These are phyloP conservation scores for Fusarium praegraminearum DNA, from an alignment of 2,329 filamentous ascomycete species.

Conservation along the genomic window DNA sequence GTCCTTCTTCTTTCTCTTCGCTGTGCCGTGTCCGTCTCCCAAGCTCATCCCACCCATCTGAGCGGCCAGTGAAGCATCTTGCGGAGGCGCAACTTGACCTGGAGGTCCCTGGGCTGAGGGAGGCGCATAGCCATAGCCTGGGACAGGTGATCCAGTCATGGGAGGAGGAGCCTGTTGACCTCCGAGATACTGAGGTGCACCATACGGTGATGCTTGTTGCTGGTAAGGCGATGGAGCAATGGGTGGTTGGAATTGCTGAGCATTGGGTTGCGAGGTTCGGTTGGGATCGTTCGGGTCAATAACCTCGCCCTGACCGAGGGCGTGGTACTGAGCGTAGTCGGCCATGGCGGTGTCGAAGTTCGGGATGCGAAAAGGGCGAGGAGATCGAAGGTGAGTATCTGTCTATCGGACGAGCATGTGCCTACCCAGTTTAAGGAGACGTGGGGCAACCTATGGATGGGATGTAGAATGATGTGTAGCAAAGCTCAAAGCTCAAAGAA, in stretches of 20 bases:
- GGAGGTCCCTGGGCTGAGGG: slow-evolving; percentile 45
- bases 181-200: slow-evolving; percentile 57
- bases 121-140: slow-evolving; percentile 48
- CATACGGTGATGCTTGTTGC: slow-evolving; percentile 56
- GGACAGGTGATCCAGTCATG: slow-evolving; percentile 43
- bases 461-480: slow-evolving; percentile 23
- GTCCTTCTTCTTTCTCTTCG: slow-evolving; percentile 89
- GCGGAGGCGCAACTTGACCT: slow-evolving; percentile 51
- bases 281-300: slow-evolving; percentile 67
- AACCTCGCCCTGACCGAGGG: slow-evolving; percentile 67
- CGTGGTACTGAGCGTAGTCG: slow-evolving; percentile 67
- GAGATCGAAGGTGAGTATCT: slow-evolving; percentile 37
- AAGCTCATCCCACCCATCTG: slow-evolving; percentile 85
- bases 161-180: slow-evolving; percentile 49
- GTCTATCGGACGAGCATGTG: slow-evolving; percentile 47
- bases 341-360: slow-evolving; percentile 58
- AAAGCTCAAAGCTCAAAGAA: slow-evolving; percentile 29
- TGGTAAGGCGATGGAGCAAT: slow-evolving; percentile 67
- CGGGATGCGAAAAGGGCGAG: slow-evolving; percentile 28
- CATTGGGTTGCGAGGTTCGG: slow-evolving; percentile 62
- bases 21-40: slow-evolving; percentile 62
- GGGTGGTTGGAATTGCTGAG: slow-evolving; percentile 68
- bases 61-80: slow-evolving; percentile 68
- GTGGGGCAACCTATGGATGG: slow-evolving; percentile 39
- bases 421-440: slow-evolving; percentile 44